Evolutionary conservation across 2,329 filamentous ascomycete genomes (phyloP), one percentile per base, ranked within the genome.

Genomic region (Alternaria tenuissima): DNA sequence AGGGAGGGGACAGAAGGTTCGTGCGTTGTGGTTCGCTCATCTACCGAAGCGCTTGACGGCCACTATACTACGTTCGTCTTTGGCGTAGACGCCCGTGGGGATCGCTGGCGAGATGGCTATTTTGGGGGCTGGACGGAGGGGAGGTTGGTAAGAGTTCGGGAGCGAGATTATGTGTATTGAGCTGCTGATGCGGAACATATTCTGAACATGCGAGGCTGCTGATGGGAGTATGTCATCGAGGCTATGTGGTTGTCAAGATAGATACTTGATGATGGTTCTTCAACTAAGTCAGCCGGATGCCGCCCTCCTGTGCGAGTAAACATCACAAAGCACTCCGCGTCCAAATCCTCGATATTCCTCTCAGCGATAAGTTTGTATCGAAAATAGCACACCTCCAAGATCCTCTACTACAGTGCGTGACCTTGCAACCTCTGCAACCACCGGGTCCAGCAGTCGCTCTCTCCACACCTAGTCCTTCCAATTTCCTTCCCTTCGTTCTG

Each of bases 41-140:
- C 49, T 64, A 47, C 56, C 63, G 65, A 67, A 63, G 43, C 65
- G 65, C 65, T 52, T 7, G 34, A 41, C 47, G 41, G 51, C 38
- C 39, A 24, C 52, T 51, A 49, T 22, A 9, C 51, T 36, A 22
- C 3, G 28, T 49, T 16, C 6, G 44, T 32, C 18, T n/a, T 18
- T 59, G 52, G 52, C 38, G 52, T 30, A 55, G 55, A 59, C 57
- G 52, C 57, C 57, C 53, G 16, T 30, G 36, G 44, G 51, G 22
- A 12, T 20, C 16, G 46, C 44, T 36, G 24, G 52, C 39, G 57
- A 49, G 14, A 53, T 26, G 52, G 52, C 42, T 55, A 55, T 55
- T 55, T 47, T 47, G 52, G 41, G 52, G 42, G 1, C 9, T 20
- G 34, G 51, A 36, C 22, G 39, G 30, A 26, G 41, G 16, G 28